phyloP scores from a whole-genome alignment of 129 eudicot genomes.

The Pittosporum tobira region DNA sequence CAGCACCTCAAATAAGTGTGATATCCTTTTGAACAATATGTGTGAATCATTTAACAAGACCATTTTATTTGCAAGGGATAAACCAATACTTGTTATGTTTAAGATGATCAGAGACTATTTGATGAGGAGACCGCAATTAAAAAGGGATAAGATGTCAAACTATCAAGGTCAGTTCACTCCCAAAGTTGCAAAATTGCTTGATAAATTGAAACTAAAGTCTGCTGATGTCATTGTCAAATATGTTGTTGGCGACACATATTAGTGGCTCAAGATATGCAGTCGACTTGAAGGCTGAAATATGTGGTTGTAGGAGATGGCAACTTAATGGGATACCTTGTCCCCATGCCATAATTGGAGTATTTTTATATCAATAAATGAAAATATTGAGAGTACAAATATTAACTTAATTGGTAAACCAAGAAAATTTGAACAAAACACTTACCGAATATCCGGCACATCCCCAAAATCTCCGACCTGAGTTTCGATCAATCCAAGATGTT shows the following conservation, averaged over 20 bases:
- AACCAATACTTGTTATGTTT: background rate
- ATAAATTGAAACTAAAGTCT: background rate
- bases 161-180: background rate
- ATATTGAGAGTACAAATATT: too few relatives aligned
- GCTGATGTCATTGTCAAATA: background rate
- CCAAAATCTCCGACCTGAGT: too few relatives aligned
- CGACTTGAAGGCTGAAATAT: background rate
- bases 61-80: too few relatives aligned
- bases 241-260: background rate
- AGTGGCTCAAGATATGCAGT: background rate
- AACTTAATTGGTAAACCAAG: too few relatives aligned
- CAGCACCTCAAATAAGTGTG: background rate
- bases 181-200: background rate
- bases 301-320: slow-evolving; percentile 1
- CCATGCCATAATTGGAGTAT: too few relatives aligned
- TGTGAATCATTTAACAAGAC: background rate
- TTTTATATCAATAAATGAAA: too few relatives aligned
- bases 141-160: background rate
- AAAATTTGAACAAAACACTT: too few relatives aligned
- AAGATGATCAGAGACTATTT: background rate
- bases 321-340: slow-evolving; percentile 1
- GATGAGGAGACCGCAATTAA: background rate
- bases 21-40: background rate
- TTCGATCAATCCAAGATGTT: too few relatives aligned
- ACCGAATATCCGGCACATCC: too few relatives aligned